Percentiles rank a stretch among this genome's conserved stretches.
Conservation (phyloP, 495 filamentous ascomycete species). For the Schizothecium vesticola region DNA sequence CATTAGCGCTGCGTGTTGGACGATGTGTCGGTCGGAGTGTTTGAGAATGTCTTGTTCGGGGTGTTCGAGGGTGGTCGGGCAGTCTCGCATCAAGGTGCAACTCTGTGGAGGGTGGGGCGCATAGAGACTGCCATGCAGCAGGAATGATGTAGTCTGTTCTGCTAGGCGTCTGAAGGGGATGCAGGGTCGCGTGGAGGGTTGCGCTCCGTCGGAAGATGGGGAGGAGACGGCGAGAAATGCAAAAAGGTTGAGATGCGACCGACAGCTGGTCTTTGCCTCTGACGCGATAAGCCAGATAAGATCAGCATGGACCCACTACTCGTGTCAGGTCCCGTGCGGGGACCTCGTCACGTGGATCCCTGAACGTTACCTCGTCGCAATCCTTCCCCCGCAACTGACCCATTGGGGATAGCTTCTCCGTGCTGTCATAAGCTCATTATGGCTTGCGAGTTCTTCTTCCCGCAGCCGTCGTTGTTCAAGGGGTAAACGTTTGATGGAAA, state of each 20-base stretch:
- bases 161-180: not conserved
- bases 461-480: too few relatives aligned
- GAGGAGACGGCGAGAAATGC: not conserved
- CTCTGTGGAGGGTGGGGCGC: not conserved
- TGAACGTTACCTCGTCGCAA: not conserved
- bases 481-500: too few relatives aligned
- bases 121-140: not conserved
- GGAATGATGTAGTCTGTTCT: not conserved
- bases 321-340: not conserved
- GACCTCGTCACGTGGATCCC: not conserved
- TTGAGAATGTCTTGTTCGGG: not conserved
- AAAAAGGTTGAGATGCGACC: not conserved
- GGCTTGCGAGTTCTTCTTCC: too few relatives aligned
- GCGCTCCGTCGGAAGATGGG: not conserved
- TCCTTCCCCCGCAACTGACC: not conserved
- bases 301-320: not conserved
- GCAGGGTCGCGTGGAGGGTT: not conserved
- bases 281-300: not conserved
- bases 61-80: not conserved
- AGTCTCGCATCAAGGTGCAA: not conserved
- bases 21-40: not conserved
- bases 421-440: not conserved
- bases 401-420: not conserved
- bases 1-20: too few relatives aligned
- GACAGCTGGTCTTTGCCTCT: too few relatives aligned